Evolutionary conservation across 768 basidiomycete genomes (phyloP).

Genomic region (Kwoniella pini): DNA sequence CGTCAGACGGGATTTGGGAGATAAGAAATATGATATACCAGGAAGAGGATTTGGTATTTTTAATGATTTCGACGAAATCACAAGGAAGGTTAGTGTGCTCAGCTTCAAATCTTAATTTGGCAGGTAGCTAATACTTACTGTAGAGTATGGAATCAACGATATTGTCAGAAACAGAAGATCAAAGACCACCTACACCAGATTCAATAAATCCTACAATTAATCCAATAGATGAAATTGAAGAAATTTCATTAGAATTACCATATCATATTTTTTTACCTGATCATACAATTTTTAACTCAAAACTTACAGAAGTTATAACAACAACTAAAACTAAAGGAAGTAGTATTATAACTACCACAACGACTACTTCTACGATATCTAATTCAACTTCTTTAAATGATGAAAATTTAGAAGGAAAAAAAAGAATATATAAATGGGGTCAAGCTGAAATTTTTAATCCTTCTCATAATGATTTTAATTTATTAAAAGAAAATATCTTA

Average conservation of each 20-base stretch:
- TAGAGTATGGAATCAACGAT: background rate
- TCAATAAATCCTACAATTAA: background rate
- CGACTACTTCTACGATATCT: too few species aligned
- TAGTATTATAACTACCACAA: too few species aligned
- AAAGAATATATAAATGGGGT: constrained; percentile 81
- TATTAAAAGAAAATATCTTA: constrained; percentile 77
- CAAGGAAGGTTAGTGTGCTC: background rate
- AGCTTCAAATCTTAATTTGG: background rate
- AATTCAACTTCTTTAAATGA: too few species aligned
- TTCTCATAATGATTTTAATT: constrained; percentile 81
- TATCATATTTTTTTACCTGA: constrained; percentile 24
- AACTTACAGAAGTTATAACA: background rate
- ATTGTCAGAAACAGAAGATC: background rate
- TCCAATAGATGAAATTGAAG: background rate
- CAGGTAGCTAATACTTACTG: background rate
- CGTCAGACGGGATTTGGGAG: constrained; percentile 28
- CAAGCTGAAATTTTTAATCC: constrained; percentile 82
- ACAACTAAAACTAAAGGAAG: too few species aligned
- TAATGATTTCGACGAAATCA: background rate
- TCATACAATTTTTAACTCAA: background rate
- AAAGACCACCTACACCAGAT: constrained; percentile 10
- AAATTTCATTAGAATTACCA: constrained; percentile 4
- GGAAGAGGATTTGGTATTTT: constrained; percentile 42
- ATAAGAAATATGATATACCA: constrained; percentile 10
- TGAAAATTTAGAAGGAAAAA: background rate